Base-by-base conservation (phyloP, 148 eudicot genomes). In the Linanthus parryae region DNA sequence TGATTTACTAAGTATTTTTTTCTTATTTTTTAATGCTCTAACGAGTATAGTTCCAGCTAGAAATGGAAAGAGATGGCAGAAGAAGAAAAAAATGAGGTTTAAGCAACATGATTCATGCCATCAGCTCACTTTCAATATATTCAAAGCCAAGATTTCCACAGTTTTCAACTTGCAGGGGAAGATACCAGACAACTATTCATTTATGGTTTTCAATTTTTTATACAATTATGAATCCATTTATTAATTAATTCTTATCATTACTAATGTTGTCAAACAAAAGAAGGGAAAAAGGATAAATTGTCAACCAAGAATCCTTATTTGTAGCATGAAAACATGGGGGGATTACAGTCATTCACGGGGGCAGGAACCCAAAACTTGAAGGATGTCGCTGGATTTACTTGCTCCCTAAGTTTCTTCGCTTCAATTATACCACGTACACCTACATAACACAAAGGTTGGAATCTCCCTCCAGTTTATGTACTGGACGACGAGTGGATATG, bases 161-260 rank as follows among this genome's bases (percentile, higher is more conserved):
- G 42, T 30, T 60, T 60, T 57, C 49, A 21, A 41, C 64, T 60
- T 60, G 56, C 64, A 25, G 57, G 57, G 28, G 41, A 40, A 49
- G 20, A n/a, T n/a, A n/a, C n/a, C n/a, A n/a, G n/a, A n/a, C n/a
- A n/a, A n/a, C n/a, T n/a, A 28, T 27, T 23, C 63, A 16, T 11
- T 10, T 8, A 10, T 17, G 8, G 39, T 40, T 49, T 14, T 21
- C 2, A 3, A 49, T 49, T 49, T 12, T 12, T n/a, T 49, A 12
- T 23, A 49, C 18, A 47, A 13, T 27, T 10, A 25, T 27, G n/a
- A 29, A 49, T 0, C 26, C 10, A 27, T 49, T 28, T 28, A 44
- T 0, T 31, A 31, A n/a, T 31, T 31, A 31, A 5, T 45, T 45
- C 28, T 3, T 20, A 45, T 45, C 7, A 20, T 45, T n/a, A n/a